Base-by-base conservation (phyloP, 1,284 basidiomycete species). In the Jaminaea rosea region DNA sequence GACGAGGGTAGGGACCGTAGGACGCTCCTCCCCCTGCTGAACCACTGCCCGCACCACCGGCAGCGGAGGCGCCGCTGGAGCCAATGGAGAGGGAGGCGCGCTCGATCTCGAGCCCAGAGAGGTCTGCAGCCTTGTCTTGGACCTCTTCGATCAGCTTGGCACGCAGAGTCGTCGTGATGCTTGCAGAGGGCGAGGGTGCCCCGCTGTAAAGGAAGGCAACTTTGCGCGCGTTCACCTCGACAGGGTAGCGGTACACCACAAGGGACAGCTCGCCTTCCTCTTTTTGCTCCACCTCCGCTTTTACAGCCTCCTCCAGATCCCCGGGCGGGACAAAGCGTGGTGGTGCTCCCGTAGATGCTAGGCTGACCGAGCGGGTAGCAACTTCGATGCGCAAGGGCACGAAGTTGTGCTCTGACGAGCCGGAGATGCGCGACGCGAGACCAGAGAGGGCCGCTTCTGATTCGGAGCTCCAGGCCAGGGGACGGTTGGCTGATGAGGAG, bases 401-500 rank as follows among this genome's bases (percentile, higher is more conserved):
- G 24, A 62, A 42, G 46, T 67, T 67, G 59, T 59, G 61, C 27
- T 63, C 60, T 1, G 60, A 55, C 26, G 65, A 58, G 41, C 60
- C 61, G 3, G 58, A 63, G 5, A 60, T 53, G 3, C 56, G 57
- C 13, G 55, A 55, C 1, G 55, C 60, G 13, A 62, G 50, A 1
- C 54, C 56, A 29, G 56, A 50, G 23, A 62, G 50, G 3, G 62
- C 62, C 24, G 59, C 55, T 23, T 59, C 60, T 26, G 62, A 58
- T 44, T 26, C 27, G 23, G 11, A 11, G 44, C n/a, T 15, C 27
- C 23, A 27, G 6, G 15, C 10, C 4, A 15, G 11, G 3, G 27
- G 31, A 32, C 31, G n/a, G n/a, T 4, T 4, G n/a, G 34, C 4
- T 6, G 34, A 36, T 3, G 34, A 36, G 34, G 21, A 4, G 21